These are phyloP conservation scores for Coemansia reversa DNA, from an alignment of 192 early-diverging fungal genomes.

Conservation along the genomic window DNA sequence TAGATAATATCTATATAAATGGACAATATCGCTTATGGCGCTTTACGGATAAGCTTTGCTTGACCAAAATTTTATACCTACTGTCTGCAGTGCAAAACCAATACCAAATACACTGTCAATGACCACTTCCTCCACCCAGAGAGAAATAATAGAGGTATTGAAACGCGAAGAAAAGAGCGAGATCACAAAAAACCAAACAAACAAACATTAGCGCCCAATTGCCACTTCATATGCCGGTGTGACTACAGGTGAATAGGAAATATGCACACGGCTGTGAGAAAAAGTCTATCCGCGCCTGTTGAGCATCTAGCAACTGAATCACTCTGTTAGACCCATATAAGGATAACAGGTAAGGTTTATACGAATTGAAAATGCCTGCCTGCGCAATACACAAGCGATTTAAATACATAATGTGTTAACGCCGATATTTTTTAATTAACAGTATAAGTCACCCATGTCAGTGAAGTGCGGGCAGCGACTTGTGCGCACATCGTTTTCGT, in stretches of 20 bases:
- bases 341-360: not conserved
- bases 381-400: not conserved
- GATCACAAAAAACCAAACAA: no score
- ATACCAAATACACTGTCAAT: no score
- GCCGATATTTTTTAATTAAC: not conserved
- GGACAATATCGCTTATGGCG: not conserved
- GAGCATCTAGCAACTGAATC: not conserved
- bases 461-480: not conserved
- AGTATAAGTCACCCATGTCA: constrained; percentile 7
- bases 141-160: no score
- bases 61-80: not conserved
- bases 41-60: not conserved
- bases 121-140: no score
- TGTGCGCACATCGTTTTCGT: constrained; percentile 34
- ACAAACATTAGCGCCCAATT: no score
- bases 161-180: no score
- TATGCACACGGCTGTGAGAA: not conserved
- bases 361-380: not conserved
- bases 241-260: not conserved
- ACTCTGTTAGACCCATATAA: not conserved
- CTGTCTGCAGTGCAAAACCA: no score
- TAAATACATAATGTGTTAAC: no score
- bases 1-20: not conserved
- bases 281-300: not conserved
- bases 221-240: no score